Evolutionary conservation across 2,329 filamentous ascomycete species (phyloP), one percentile per base, ranked within the genome.

Genomic region (Septoria linicola): DNA sequence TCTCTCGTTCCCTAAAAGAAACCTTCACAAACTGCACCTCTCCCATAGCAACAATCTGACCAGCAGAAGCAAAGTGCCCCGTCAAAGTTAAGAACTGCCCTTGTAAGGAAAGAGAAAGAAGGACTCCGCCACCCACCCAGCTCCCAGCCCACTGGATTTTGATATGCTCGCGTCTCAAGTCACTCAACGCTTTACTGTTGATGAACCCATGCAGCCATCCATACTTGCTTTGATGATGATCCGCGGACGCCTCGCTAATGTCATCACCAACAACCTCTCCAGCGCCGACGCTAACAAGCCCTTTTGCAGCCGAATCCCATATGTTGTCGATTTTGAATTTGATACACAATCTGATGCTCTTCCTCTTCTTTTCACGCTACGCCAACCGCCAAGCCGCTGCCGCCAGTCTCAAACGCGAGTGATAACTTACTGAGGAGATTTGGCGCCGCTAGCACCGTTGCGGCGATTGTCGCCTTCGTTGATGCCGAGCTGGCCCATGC

Each of bases 401-500:
- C 35, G 19, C 4, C 19, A 43, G 36, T 17, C 10, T 37, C 3
- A 8, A 16, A 34, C 32, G 23, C 8, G 6, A 13, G 30, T 49
- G 30, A n/a, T n/a, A 36, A 35, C 41, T 55, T 63, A 68, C 57
- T 68, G 64, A 8, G 66, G 66, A 14, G 64, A 66, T 61, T 68
- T 67, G 55, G 60, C 54, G 21, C 55, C 56, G 32, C 58, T 56
- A 32, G 64, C 63, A 31, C 68, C 70, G 51, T 75, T 75, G 60
- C 74, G 73, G 44, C 73, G 71, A 35, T 66, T 62, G 45, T 64
- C 61, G 44, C 75, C 72, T 35, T 76, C 84, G 66, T 83, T 82
- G 61, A 93, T 87, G 31, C 83, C 83, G 45, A 93, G 78, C 42
- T 82, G 81, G 49, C 83, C 81, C 53, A 93, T 88, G 36, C 85